phyloP scores from a whole-genome alignment of 2,329 filamentous ascomycete species.

The Aspergillus vadensis region DNA sequence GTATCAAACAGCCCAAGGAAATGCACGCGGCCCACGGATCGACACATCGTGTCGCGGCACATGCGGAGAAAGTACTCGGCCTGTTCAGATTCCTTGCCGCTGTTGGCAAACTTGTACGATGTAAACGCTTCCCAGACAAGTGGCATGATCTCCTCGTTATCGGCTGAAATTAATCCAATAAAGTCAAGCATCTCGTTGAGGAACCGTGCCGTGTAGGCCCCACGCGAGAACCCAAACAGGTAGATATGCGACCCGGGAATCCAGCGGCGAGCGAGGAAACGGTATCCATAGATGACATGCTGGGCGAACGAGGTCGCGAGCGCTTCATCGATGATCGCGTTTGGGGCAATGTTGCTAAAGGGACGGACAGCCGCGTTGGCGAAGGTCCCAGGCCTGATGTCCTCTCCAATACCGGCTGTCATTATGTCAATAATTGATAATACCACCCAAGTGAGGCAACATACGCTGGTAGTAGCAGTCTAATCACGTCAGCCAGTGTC shows the following conservation, averaged over 20 bases:
- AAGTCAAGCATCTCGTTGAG: constrained; percentile 28
- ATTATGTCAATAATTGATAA: neutral
- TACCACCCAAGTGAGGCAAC: neutral
- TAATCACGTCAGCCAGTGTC: neutral
- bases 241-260: constrained; percentile 20
- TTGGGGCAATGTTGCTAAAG: constrained; percentile 11
- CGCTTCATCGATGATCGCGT: constrained; percentile 18
- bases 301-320: constrained; percentile 22
- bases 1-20: constrained; percentile 32
- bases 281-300: constrained; percentile 25
- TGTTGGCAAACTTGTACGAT: constrained; percentile 19
- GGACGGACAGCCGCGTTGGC: constrained; percentile 16
- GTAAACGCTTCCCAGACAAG: constrained; percentile 23
- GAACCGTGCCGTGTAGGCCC: constrained; percentile 29
- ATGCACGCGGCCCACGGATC: constrained; percentile 18
- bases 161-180: constrained; percentile 21
- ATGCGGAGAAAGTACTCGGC: constrained; percentile 12
- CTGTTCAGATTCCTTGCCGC: constrained; percentile 1
- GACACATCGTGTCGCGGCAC: constrained; percentile 22
- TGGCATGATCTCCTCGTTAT: constrained; percentile 25
- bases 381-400: constrained; percentile 15
- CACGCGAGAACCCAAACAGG: constrained; percentile 29
- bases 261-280: constrained; percentile 24
- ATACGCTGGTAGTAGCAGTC: constrained; percentile 27
- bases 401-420: constrained; percentile 24